phyloP scores from a whole-genome alignment of 768 basidiomycete genomes.

The Rhodotorula sphaerocarpa region DNA sequence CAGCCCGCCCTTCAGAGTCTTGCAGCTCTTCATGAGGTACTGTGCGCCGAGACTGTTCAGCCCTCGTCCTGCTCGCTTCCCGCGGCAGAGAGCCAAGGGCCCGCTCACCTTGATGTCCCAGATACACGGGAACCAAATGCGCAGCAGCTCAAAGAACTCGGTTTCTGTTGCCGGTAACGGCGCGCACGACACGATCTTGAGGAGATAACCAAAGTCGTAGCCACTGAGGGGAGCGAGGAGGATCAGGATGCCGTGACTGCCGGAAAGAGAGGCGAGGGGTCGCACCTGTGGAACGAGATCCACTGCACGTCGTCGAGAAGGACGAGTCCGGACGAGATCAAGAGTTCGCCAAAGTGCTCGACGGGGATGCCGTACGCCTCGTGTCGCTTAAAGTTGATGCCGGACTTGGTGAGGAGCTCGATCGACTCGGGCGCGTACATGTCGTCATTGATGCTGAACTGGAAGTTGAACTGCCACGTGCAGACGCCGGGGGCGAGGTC shows the following conservation, averaged over 20 bases:
- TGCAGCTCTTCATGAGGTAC: constrained; percentile 81
- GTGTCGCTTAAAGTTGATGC: constrained; percentile 89
- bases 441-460: constrained; percentile 81
- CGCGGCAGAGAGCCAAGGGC: too few species aligned
- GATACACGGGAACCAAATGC: constrained; percentile 87
- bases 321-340: constrained; percentile 94
- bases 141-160: constrained; percentile 76
- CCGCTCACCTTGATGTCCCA: constrained; percentile 80
- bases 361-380: constrained; percentile 85
- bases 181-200: constrained; percentile 71
- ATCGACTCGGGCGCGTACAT: constrained; percentile 99
- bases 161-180: constrained; percentile 83
- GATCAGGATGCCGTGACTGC: neutral
- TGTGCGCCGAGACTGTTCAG: neutral
- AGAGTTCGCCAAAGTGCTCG: constrained; percentile 89
- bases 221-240: constrained; percentile 52
- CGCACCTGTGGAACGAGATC: constrained; percentile 96
- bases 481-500: constrained; percentile 79
- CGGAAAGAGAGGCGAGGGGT: constrained; percentile 40
- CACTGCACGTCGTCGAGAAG: constrained; percentile 79
- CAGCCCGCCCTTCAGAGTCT: constrained; percentile 72
- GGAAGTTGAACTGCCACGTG: constrained; percentile 99
- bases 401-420: constrained; percentile 85
- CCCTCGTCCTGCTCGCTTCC: too few species aligned
- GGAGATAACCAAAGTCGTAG: constrained; percentile 97